phyloP scores from a whole-genome alignment of 2,329 filamentous ascomycete species.

The Sporothrix humicola region DNA sequence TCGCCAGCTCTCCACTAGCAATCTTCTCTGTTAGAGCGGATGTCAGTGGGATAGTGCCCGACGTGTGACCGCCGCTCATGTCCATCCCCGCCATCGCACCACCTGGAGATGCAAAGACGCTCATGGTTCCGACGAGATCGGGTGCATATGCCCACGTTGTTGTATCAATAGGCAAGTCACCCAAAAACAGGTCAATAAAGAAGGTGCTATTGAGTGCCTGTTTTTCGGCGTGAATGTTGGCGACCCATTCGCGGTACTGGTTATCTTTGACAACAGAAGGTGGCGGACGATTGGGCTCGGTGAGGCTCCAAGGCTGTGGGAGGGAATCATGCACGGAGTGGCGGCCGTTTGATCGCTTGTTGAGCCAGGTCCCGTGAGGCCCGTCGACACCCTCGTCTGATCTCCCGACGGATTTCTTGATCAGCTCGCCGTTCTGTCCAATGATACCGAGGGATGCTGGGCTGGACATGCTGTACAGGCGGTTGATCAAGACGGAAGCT shows the following conservation, averaged over 20 bases:
- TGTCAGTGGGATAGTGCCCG: conserved; percentile 60
- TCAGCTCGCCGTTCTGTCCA: neutral
- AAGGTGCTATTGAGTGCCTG: conserved; percentile 67
- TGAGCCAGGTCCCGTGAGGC: neutral
- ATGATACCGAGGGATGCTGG: conserved; percentile 44
- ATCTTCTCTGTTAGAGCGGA: conserved; percentile 54
- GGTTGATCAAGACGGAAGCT: conserved; percentile 62
- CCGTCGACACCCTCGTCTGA: neutral
- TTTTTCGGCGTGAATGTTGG: conserved; percentile 67
- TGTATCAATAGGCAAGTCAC: conserved; percentile 53
- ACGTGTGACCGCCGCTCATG: conserved; percentile 48
- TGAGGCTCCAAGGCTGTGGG: neutral
- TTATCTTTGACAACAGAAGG: conserved; percentile 47
- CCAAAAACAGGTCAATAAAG: conserved; percentile 71
- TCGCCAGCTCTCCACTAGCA: conserved; percentile 45
- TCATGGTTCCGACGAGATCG: conserved; percentile 67
- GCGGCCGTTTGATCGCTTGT: neutral
- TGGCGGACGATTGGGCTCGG: conserved; percentile 2
- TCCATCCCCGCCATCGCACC: conserved; percentile 35
- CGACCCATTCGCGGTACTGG: conserved; percentile 68
- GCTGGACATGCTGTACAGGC: conserved; percentile 61
- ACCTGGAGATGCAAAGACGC: conserved; percentile 54
- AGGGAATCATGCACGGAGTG: neutral
- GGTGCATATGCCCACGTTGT: conserved; percentile 57
- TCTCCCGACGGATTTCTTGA: neutral